Evolutionary conservation across 2,329 filamentous ascomycete genomes (phyloP).

Genomic region (Fusarium falciforme): DNA sequence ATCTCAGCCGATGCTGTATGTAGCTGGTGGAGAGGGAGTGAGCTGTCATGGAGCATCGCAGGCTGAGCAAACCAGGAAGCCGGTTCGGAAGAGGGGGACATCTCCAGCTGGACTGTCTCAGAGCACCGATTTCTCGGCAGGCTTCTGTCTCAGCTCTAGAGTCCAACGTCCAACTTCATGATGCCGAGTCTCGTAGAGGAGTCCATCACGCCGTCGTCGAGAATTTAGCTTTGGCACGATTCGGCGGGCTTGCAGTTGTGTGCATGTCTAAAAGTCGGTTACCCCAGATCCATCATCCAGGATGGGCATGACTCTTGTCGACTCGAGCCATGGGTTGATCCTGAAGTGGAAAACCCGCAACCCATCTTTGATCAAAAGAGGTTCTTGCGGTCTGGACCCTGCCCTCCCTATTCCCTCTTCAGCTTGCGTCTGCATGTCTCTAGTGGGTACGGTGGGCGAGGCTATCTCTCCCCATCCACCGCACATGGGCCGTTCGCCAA

Average conservation of each 20-base stretch:
- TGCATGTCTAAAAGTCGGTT: conserved; percentile 14
- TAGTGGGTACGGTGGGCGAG: conserved; percentile 25
- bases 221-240: conserved; percentile 16
- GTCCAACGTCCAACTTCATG: neutral
- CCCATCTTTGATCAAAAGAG: conserved; percentile 12
- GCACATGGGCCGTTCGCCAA: conserved; percentile 27
- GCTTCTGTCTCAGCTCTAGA: conserved; percentile 4
- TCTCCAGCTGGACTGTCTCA: conserved; percentile 13
- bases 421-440: conserved; percentile 13
- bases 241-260: conserved; percentile 24
- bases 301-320: conserved; percentile 2
- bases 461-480: conserved; percentile 12
- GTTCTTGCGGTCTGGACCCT: conserved; percentile 25
- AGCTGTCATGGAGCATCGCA: conserved; percentile 16
- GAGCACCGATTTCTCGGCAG: neutral
- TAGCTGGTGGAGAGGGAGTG: conserved; percentile 13
- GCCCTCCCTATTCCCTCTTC: conserved; percentile 9
- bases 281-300: conserved; percentile 31
- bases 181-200: neutral
- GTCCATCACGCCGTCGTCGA: conserved; percentile 19
- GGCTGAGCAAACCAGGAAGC: conserved; percentile 11
- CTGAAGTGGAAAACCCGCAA: conserved; percentile 27
- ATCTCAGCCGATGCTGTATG: conserved; percentile 12
- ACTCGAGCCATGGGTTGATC: conserved; percentile 6
- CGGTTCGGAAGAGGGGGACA: conserved; percentile 5